Evolutionary conservation across 1,284 basidiomycete genomes (phyloP).

Genomic region (Pholiota adiposa): DNA sequence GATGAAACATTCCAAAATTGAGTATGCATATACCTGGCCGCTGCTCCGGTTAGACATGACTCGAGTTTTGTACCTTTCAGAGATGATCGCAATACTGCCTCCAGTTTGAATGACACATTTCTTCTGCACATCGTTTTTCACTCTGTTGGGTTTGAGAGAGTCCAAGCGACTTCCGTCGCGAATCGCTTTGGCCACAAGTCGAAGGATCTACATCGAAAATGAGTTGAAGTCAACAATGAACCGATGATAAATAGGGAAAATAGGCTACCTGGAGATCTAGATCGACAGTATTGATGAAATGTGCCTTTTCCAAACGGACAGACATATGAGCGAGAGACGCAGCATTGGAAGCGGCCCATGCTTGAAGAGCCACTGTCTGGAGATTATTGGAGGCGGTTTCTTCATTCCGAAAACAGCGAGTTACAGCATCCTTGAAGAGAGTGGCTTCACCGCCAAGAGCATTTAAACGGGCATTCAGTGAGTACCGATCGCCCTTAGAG

Average conservation of each 20-base stretch:
- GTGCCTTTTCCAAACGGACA: background rate
- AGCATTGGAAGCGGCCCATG: constrained; percentile 48
- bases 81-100: constrained; percentile 27
- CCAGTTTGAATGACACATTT: constrained; percentile 31
- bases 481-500: constrained; percentile 29
- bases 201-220: constrained; percentile 31
- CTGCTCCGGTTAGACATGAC: constrained; percentile 31
- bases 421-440: constrained; percentile 36
- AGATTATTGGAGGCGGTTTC: constrained; percentile 18
- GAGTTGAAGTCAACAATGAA: background rate
- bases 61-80: constrained; percentile 45
- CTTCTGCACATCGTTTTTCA: constrained; percentile 36
- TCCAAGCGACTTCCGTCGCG: constrained; percentile 50
- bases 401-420: constrained; percentile 34
- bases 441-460: constrained; percentile 40
- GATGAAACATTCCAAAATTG: background rate
- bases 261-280: constrained; percentile 29
- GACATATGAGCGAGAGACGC: constrained; percentile 24
- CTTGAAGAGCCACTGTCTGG: constrained; percentile 37
- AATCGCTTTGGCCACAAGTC: constrained; percentile 50
- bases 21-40: constrained; percentile 24
- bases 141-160: constrained; percentile 42
- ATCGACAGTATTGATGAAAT: constrained; percentile 40
- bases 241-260: background rate
- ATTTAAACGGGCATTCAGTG: constrained; percentile 39